phyloP scores from a whole-genome alignment of 495 filamentous ascomycete genomes.

The Diplogelasinospora grovesii region DNA sequence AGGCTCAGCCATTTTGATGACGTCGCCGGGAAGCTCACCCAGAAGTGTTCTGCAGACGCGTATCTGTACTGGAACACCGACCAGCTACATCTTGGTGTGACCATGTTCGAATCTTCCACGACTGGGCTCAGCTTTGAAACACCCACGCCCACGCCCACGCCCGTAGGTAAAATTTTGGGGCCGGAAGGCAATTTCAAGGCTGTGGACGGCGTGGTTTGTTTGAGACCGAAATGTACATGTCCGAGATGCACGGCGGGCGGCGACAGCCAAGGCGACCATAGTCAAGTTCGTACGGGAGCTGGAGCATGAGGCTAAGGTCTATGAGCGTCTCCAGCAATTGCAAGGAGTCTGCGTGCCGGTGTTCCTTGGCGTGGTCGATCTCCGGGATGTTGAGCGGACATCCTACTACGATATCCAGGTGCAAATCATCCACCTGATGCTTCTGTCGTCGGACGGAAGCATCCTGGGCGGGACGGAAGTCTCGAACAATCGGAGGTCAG shows the following conservation, averaged over 20 bases:
- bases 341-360: too few species aligned
- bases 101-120: conserved; percentile 41
- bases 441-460: too few species aligned
- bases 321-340: too few species aligned
- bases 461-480: too few species aligned
- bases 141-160: conserved; percentile 5
- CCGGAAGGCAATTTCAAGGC: conserved; percentile 26
- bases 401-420: too few species aligned
- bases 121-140: conserved; percentile 19
- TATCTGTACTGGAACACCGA: conserved; percentile 50
- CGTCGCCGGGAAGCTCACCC: conserved; percentile 36
- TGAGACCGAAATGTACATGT: conserved; percentile 57
- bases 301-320: too few species aligned
- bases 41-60: conserved; percentile 47
- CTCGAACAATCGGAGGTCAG: too few species aligned
- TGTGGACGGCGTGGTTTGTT: conserved; percentile 50
- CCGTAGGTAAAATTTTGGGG: conserved; percentile 28
- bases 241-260: conserved; percentile 53
- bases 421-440: too few species aligned
- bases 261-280: too few species aligned
- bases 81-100: conserved; percentile 48
- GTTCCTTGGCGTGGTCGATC: too few species aligned
- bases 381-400: too few species aligned
- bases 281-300: too few species aligned
- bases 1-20: conserved; percentile 43